These are phyloP conservation scores for Linaria vulgaris DNA, from an alignment of 257 asterid species.

Conservation along the genomic window DNA sequence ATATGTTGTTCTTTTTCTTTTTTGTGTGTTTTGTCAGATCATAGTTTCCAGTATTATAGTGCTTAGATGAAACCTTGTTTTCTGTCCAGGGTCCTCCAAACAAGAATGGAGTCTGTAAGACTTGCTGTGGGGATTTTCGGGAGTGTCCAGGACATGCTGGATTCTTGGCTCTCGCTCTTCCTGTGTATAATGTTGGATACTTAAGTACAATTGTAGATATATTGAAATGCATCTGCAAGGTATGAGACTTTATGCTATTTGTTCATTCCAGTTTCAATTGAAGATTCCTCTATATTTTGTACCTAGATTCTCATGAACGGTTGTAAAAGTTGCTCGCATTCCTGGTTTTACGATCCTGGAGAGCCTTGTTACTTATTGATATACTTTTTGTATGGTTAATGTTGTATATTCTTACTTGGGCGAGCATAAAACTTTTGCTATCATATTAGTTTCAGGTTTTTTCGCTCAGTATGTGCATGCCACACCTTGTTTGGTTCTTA, in stretches of 20 bases:
- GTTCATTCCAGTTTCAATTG: constrained; percentile 8
- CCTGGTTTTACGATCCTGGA: background rate
- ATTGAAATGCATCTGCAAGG: constrained; percentile 99
- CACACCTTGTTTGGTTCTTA: too few species aligned
- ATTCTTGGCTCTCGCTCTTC: constrained; percentile 69
- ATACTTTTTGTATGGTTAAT: too few species aligned
- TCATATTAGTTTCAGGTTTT: too few species aligned
- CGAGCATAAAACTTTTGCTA: too few species aligned
- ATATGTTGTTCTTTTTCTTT: background rate
- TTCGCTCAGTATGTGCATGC: too few species aligned
- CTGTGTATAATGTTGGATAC: constrained; percentile 84
- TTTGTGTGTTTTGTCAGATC: background rate
- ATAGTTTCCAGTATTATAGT: background rate
- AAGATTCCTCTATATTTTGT: constrained; percentile 6
- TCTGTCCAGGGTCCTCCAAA: constrained; percentile 80
- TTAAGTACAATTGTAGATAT: constrained; percentile 58
- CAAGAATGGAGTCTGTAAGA: constrained; percentile 57
- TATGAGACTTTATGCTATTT: constrained; percentile 28
- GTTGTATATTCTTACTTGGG: too few species aligned
- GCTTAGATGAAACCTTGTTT: constrained; percentile 10
- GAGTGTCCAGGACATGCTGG: constrained; percentile 95
- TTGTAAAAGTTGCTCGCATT: constrained; percentile 13
- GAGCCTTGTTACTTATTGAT: background rate
- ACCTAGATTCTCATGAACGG: background rate
- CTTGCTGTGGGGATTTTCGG: constrained; percentile 63